A percentile compares a stretch with the other conserved stretches of the same genome.
Evolutionary conservation across 768 basidiomycete genomes (phyloP).

Genomic region (Russula compacta): DNA sequence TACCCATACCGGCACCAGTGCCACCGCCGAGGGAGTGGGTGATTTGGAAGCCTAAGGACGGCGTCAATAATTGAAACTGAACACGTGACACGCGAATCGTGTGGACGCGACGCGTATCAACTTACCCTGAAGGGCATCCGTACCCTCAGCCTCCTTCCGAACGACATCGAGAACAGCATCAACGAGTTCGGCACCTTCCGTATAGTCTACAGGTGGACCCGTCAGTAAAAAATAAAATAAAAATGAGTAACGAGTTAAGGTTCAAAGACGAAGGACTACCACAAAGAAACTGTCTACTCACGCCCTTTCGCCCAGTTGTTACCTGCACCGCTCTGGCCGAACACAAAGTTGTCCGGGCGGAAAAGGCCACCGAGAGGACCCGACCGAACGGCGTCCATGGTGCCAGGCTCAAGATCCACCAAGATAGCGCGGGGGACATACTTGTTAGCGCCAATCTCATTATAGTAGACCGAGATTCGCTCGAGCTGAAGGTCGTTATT

Average conservation of each 20-base stretch:
- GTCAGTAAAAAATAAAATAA: neutral
- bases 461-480: slow-evolving; percentile 97
- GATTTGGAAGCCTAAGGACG: slow-evolving; percentile 81
- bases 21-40: slow-evolving; percentile 98
- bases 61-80: neutral
- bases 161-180: slow-evolving; percentile 98
- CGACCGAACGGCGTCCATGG: slow-evolving; percentile 87
- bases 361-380: slow-evolving; percentile 87
- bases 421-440: slow-evolving; percentile 98
- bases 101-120: slow-evolving; percentile 18
- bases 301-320: slow-evolving; percentile 99
- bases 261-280: neutral
- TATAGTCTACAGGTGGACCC: slow-evolving; percentile 54
- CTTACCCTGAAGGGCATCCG: slow-evolving; percentile 91
- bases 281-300: slow-evolving; percentile 38
- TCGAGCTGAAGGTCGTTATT: slow-evolving; percentile 93
- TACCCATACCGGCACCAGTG: slow-evolving; percentile 99
- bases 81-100: slow-evolving; percentile 16
- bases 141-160: slow-evolving; percentile 96
- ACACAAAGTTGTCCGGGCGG: slow-evolving; percentile 98
- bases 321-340: slow-evolving; percentile 95
- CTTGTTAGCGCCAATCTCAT: slow-evolving; percentile 90
- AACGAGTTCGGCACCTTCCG: slow-evolving; percentile 96
- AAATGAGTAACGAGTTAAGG: neutral
- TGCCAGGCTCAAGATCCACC: slow-evolving; percentile 96